Conservation (phyloP, 164 flowering plant species). For the Magnolia officinalis region DNA sequence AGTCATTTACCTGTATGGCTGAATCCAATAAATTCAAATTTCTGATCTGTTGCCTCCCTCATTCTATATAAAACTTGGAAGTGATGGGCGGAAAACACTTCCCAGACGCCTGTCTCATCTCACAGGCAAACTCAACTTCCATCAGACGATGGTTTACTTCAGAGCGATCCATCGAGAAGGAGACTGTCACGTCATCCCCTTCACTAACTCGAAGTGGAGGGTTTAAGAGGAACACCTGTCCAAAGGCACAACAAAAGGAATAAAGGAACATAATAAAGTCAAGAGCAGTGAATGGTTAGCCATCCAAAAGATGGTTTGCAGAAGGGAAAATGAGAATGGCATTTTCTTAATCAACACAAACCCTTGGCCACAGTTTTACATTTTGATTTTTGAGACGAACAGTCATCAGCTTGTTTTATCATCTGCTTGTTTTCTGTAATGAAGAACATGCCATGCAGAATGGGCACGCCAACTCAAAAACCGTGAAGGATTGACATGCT, state of each 20-base stretch:
- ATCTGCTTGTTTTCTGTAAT: no score
- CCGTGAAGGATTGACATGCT: background rate
- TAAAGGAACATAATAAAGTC: background rate
- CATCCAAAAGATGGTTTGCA: background rate
- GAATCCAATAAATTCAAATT: background rate
- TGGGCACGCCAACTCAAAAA: background rate
- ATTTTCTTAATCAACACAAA: background rate
- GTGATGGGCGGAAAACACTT: slow-evolving; percentile 35
- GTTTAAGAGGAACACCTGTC: slow-evolving; percentile 77
- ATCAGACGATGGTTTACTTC: slow-evolving; percentile 81
- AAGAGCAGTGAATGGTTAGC: background rate
- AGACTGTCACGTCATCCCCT: slow-evolving; percentile 47
- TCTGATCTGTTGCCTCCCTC: slow-evolving; percentile 21
- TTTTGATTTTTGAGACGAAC: no score
- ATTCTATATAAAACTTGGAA: slow-evolving; percentile 73
- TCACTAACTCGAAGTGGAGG: slow-evolving; percentile 46
- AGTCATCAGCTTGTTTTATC: no score
- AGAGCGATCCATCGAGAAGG: slow-evolving; percentile 77
- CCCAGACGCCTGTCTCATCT: slow-evolving; percentile 51
- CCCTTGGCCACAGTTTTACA: no score
- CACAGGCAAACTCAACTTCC: slow-evolving; percentile 72
- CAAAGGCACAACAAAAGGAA: slow-evolving; percentile 1
- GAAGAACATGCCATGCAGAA: background rate
- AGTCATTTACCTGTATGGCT: slow-evolving; percentile 6
- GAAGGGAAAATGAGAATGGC: background rate